Percentiles rank a stretch among this genome's conserved stretches.
Conservation (phyloP, 139 green algal species). For the Haematococcus lacustris region DNA sequence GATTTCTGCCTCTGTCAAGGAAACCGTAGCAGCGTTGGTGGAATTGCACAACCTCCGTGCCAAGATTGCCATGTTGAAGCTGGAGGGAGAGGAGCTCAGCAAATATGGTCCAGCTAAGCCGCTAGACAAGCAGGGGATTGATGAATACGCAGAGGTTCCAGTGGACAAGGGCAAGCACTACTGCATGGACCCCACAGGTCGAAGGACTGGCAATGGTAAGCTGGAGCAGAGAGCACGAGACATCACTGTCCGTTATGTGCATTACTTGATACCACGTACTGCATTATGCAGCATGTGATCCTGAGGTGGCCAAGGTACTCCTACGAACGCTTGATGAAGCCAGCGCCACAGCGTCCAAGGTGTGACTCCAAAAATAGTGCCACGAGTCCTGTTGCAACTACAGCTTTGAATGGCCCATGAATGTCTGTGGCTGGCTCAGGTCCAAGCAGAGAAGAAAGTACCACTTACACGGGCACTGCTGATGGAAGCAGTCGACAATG, state of each 20-base stretch:
- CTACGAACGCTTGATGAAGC: constrained; percentile 53
- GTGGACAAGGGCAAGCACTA: constrained; percentile 57
- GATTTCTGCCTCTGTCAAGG: constrained; percentile 35
- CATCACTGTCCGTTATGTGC: neutral
- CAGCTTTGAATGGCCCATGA: neutral
- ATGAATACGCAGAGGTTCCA: constrained; percentile 52
- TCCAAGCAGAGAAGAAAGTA: constrained; percentile 44
- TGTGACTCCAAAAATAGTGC: constrained; percentile 8
- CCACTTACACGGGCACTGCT: constrained; percentile 46
- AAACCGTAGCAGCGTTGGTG: constrained; percentile 37
- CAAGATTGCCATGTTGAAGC: constrained; percentile 58
- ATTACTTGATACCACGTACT: neutral
- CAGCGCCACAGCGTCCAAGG: constrained; percentile 39
- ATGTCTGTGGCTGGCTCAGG: too few species aligned
- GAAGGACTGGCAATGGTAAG: constrained; percentile 64
- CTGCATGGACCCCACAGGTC: constrained; percentile 63
- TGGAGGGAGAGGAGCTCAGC: constrained; percentile 71
- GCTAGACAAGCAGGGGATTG: constrained; percentile 70
- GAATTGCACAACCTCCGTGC: constrained; percentile 67
- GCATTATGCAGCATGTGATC: constrained; percentile 44
- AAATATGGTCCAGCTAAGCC: constrained; percentile 67
- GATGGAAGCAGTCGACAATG: constrained; percentile 53
- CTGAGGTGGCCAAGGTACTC: constrained; percentile 48
- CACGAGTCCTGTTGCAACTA: neutral
- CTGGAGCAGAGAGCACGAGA: neutral